phyloP scores from a whole-genome alignment of 1,284 basidiomycete species.

The Pterulicium gracile region DNA sequence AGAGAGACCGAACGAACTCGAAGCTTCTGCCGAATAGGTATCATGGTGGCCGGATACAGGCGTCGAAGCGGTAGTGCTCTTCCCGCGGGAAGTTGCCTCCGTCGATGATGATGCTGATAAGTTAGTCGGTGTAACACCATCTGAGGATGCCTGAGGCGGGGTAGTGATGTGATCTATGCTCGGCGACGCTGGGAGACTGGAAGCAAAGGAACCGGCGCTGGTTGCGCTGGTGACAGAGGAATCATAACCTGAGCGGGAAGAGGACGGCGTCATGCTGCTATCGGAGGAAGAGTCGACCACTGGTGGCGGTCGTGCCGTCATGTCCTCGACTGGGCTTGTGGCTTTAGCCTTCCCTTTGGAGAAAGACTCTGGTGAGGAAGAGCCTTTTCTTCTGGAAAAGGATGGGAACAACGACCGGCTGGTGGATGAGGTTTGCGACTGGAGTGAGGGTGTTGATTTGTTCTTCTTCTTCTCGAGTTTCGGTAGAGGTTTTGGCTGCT shows the following conservation, averaged over 20 bases:
- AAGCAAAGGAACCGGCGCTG: background rate
- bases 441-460: background rate
- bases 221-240: background rate
- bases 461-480: background rate
- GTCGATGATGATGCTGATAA: too few relatives aligned
- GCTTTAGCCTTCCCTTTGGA: constrained; percentile 1
- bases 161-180: background rate
- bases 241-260: too few relatives aligned
- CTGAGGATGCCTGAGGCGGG: background rate
- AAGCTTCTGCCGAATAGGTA: too few relatives aligned
- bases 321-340: too few relatives aligned
- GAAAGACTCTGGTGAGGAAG: too few relatives aligned
- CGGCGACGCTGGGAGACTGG: background rate
- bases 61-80: too few relatives aligned
- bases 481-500: background rate
- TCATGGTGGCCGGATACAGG: too few relatives aligned
- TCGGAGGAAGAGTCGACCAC: background rate
- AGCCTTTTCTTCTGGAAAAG: background rate
- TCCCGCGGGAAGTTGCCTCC: too few relatives aligned
- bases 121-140: background rate
- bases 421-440: too few relatives aligned
- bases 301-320: background rate
- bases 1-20: too few relatives aligned
- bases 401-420: background rate
- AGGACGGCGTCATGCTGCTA: background rate